A percentile compares a stretch with the other conserved stretches of the same genome.
Evolutionary conservation across 2,329 filamentous ascomycete genomes (phyloP).

Genomic region (Penicillium sp.): DNA sequence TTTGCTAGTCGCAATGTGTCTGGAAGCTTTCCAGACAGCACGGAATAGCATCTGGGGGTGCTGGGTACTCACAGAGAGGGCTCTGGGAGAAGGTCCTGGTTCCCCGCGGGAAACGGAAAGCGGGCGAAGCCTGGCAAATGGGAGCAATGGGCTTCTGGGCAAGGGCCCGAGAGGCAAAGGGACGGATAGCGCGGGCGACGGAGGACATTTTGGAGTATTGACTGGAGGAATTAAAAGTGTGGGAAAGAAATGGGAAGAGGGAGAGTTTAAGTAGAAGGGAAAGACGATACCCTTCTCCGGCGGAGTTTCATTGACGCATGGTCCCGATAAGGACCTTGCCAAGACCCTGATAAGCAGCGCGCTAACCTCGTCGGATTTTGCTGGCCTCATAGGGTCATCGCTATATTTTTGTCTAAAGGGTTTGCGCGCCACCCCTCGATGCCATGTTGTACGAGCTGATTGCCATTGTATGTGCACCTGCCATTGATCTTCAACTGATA

Average conservation of each 20-base stretch:
- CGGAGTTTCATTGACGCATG: slow-evolving; percentile 21
- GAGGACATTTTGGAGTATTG: slow-evolving; percentile 36
- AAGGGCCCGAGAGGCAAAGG: slow-evolving; percentile 39
- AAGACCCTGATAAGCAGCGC: slow-evolving; percentile 31
- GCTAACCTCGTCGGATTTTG: slow-evolving; percentile 29
- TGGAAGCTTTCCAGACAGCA: neutral
- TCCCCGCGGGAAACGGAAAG: slow-evolving; percentile 45
- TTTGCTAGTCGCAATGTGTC: slow-evolving; percentile 2
- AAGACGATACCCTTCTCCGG: slow-evolving; percentile 27
- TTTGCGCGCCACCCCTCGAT: slow-evolving; percentile 23
- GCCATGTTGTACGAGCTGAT: slow-evolving; percentile 97
- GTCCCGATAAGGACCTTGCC: slow-evolving; percentile 28
- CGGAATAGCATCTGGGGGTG: slow-evolving; percentile 3
- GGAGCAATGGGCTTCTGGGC: slow-evolving; percentile 39
- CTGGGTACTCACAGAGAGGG: slow-evolving; percentile 37
- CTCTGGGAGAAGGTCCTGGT: slow-evolving; percentile 46
- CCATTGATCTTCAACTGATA: neutral
- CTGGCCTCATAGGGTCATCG: slow-evolving; percentile 20
- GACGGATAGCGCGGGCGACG: slow-evolving; percentile 38
- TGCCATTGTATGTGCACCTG: slow-evolving; percentile 73
- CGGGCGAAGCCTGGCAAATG: slow-evolving; percentile 34
- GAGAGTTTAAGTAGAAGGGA: slow-evolving; percentile 32
- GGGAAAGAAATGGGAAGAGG: slow-evolving; percentile 19
- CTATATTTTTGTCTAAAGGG: slow-evolving; percentile 18
- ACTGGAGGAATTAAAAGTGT: slow-evolving; percentile 7